A percentile compares a stretch with the other conserved stretches of the same genome.
Conservation (phyloP, 164 flowering plant species). For the Umbellularia californica region DNA sequence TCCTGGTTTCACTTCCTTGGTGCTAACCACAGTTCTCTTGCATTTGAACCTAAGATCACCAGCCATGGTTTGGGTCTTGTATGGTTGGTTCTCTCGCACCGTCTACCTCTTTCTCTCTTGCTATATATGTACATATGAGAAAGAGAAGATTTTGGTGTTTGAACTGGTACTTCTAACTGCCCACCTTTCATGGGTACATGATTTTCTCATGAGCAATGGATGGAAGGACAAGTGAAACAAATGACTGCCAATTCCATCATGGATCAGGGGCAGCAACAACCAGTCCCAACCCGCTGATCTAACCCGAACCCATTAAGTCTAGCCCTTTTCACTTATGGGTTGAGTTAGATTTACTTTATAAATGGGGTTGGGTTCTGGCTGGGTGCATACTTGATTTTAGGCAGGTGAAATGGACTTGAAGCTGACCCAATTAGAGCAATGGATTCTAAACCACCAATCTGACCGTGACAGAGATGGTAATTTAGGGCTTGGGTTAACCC, state of each 20-base stretch:
- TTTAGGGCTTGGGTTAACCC: too few relatives aligned
- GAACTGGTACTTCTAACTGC: not conserved
- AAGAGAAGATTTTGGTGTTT: not conserved
- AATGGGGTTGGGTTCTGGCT: too few relatives aligned
- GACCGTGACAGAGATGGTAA: too few relatives aligned
- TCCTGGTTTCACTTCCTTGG: slow-evolving; percentile 37
- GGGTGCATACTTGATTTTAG: too few relatives aligned
- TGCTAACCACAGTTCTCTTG: slow-evolving; percentile 54
- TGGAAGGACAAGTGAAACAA: not conserved
- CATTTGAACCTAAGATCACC: slow-evolving; percentile 23
- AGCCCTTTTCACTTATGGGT: too few relatives aligned
- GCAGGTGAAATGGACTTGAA: too few relatives aligned
- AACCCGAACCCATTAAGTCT: too few relatives aligned
- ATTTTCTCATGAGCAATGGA: slow-evolving; percentile 13
- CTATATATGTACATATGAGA: not conserved
- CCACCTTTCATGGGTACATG: not conserved
- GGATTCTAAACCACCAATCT: too few relatives aligned
- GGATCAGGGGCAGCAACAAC: too few relatives aligned
- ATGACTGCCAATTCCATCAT: not conserved
- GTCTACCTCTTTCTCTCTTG: not conserved
- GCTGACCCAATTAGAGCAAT: too few relatives aligned
- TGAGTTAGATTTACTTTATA: too few relatives aligned
- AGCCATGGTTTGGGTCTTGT: slow-evolving; percentile 24
- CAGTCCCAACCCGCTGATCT: too few relatives aligned
- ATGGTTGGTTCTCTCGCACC: not conserved